Conservation (phyloP, 805 yeast species). For the Wickerhamomyces bisporus region DNA sequence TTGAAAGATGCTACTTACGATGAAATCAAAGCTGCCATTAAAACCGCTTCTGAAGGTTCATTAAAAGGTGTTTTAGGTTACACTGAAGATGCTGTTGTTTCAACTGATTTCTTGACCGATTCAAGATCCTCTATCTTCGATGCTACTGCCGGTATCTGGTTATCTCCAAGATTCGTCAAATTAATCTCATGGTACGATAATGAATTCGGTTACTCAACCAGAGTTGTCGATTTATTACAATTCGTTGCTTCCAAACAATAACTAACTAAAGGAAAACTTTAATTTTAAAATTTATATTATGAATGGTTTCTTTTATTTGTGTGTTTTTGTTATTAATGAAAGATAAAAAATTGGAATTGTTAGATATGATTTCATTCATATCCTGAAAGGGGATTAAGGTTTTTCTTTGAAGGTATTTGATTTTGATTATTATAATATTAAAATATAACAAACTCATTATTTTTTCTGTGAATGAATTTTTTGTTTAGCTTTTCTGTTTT, state of each 20-base stretch:
- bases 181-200: constrained; percentile 65
- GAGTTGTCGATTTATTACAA: constrained; percentile 62
- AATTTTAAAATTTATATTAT: neutral
- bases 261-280: neutral
- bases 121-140: constrained; percentile 56
- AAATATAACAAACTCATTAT: no score
- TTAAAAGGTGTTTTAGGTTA: constrained; percentile 22
- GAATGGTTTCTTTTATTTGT: no score
- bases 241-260: constrained; percentile 37
- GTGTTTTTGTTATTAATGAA: no score
- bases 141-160: constrained; percentile 60
- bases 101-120: constrained; percentile 58
- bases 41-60: constrained; percentile 1
- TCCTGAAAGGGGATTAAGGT: no score
- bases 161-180: constrained; percentile 61
- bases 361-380: no score
- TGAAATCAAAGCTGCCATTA: constrained; percentile 3
- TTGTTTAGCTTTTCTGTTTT: no score
- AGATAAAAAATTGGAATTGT: no score
- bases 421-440: no score
- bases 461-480: no score
- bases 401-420: no score
- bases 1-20: constrained; percentile 2
- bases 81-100: constrained; percentile 64
- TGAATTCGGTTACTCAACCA: constrained; percentile 67